A percentile compares a stretch with the other conserved stretches of the same genome.
Conservation (phyloP, 2,329 filamentous ascomycete species). For the Helotiales sp. region DNA sequence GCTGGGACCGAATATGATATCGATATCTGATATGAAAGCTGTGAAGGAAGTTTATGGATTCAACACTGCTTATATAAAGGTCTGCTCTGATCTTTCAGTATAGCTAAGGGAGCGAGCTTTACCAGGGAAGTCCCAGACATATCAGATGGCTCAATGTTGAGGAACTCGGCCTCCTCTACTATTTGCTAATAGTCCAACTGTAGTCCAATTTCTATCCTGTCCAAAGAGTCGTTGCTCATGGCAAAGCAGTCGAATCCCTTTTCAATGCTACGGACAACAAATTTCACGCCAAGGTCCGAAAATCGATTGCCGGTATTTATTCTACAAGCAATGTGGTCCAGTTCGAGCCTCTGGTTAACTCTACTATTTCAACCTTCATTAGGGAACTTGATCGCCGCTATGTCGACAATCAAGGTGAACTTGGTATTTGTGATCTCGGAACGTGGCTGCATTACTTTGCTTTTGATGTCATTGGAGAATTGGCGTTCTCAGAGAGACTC, state of each 20-base stretch:
- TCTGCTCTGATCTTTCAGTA: neutral
- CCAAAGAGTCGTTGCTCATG: constrained; percentile 29
- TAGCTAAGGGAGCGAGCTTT: neutral
- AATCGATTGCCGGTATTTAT: constrained; percentile 43
- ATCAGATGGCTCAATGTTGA: no score
- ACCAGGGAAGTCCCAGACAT: no score
- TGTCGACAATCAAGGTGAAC: neutral
- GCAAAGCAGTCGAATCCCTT: neutral
- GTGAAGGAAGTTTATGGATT: neutral
- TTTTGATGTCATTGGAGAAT: constrained; percentile 49
- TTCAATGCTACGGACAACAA: constrained; percentile 37
- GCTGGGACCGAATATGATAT: constrained; percentile 26
- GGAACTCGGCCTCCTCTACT: no score
- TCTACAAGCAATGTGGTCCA: constrained; percentile 46
- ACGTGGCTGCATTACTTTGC: constrained; percentile 45
- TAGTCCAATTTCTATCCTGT: constrained; percentile 17
- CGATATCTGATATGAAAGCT: constrained; percentile 6
- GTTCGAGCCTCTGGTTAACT: constrained; percentile 49
- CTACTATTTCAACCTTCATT: constrained; percentile 42
- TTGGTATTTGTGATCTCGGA: constrained; percentile 23
- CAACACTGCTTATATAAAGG: neutral
- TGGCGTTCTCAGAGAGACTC: constrained; percentile 40
- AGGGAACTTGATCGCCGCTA: constrained; percentile 40
- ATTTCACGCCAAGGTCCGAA: constrained; percentile 38
- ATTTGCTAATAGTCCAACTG: neutral